Evolutionary conservation across 768 basidiomycete genomes (phyloP), one percentile per base, ranked within the genome.

Genomic region (Mycena galericulata): DNA sequence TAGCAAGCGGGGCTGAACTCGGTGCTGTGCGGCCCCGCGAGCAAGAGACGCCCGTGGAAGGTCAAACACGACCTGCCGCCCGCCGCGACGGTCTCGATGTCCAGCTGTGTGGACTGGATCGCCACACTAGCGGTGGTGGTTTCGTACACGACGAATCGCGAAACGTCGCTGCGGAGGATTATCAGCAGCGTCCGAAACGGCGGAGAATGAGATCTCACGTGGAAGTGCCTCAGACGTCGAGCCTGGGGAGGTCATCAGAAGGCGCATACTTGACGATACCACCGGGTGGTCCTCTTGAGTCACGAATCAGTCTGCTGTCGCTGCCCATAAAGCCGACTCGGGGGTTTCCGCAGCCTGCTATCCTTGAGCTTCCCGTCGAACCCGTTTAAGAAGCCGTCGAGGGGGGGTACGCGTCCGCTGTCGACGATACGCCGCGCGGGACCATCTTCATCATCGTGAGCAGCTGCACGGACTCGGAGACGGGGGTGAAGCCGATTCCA

Each of bases 381-480:
- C 0, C 96, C 96, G 40, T 82, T 79, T 79, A 96, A 97, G 83
- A 98, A 98, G 0, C 95, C 95, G 68, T 96, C 92, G 5, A 98
- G 85, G 75, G 98, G 41, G 98, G 89, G 78, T 98, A 98, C 1
- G 97, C 97, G 73, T 98, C 97, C 0, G 95, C 97, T 0, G 96
- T 97, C 0, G 94, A 93, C 0, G 95, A 97, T 12, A 93, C 90
- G 2, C 95, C 97, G 0, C 97, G 92, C 1, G 96, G 93, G 12
- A 98, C 94, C 86, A 97, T 93, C 80, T 96, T 96, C 84, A 97
- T 97, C 93, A 95, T 95, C 3, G 95, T 93, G 30, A 95, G 86
- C n/a, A 97, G 84, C 68, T 91, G 89, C 3, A 94, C 91, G 0
- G 96, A 97, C 73, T 94, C 89, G 2, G 95, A 97, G 72, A 98